Evolutionary conservation across 345 rosid species (phyloP).

Genomic region (Eucalyptus polybractea): DNA sequence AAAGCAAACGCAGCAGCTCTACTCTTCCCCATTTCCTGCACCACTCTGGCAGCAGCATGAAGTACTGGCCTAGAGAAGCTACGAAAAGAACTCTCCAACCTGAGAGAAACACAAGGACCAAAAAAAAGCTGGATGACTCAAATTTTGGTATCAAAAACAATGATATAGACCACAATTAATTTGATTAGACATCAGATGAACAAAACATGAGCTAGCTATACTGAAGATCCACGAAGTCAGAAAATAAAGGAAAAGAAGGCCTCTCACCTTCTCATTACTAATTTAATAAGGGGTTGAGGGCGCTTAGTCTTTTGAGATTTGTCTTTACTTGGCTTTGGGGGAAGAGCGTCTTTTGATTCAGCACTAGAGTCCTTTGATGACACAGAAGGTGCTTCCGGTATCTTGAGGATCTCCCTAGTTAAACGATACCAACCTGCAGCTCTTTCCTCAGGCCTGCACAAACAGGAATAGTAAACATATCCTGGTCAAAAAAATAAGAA

Average conservation of each 20-base stretch:
- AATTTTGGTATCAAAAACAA: neutral
- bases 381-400: slow-evolving; percentile 86
- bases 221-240: neutral
- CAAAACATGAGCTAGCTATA: neutral
- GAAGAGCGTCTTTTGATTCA: slow-evolving; percentile 24
- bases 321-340: slow-evolving; percentile 52
- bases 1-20: slow-evolving; percentile 94
- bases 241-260: neutral
- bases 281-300: slow-evolving; percentile 91
- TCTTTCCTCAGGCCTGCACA: slow-evolving; percentile 73
- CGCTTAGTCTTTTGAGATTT: slow-evolving; percentile 86
- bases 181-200: neutral
- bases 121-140: neutral
- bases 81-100: slow-evolving; percentile 98
- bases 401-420: slow-evolving; percentile 92
- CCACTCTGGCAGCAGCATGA: slow-evolving; percentile 98
- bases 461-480: neutral
- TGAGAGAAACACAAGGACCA: slow-evolving; percentile 3
- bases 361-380: slow-evolving; percentile 32
- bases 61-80: slow-evolving; percentile 99
- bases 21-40: slow-evolving; percentile 97
- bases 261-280: slow-evolving; percentile 85
- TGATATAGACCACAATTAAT: neutral
- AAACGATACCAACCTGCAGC: slow-evolving; percentile 98
- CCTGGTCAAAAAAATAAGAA: neutral